phyloP scores from a whole-genome alignment of 2,329 filamentous ascomycete genomes.

The Stylonectria norvegica region DNA sequence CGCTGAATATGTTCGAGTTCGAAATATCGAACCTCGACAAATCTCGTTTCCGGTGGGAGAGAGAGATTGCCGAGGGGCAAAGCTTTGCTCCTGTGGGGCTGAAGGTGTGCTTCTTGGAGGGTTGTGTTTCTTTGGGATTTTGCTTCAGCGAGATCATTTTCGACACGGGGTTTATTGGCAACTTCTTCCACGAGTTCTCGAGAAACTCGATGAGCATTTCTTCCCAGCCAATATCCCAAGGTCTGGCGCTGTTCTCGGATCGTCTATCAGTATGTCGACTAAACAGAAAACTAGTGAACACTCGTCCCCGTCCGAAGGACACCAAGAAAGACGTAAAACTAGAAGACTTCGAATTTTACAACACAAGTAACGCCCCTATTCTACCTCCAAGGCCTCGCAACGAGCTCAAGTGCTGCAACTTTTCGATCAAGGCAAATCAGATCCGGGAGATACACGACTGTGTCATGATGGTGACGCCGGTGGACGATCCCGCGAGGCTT shows the following conservation, averaged over 20 bases:
- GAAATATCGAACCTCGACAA: not conserved
- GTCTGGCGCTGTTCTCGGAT: conserved; percentile 5
- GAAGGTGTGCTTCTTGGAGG: conserved; percentile 4
- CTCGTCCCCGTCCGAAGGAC: conserved; percentile 1
- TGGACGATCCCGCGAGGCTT: not conserved
- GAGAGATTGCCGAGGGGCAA: not conserved
- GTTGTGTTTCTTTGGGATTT: conserved; percentile 17
- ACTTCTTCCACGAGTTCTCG: conserved; percentile 17
- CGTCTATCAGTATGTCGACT: not conserved
- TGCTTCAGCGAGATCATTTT: conserved; percentile 17
- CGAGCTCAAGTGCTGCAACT: conserved; percentile 1
- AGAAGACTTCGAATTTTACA: conserved; percentile 13
- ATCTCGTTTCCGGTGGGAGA: conserved; percentile 5
- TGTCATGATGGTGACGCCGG: not conserved
- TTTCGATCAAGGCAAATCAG: conserved; percentile 1
- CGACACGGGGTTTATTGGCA: conserved; percentile 17
- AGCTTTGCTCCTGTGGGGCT: conserved; percentile 11
- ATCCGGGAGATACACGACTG: not conserved
- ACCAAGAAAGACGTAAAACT: not conserved
- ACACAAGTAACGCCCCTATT: conserved; percentile 8
- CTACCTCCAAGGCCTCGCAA: conserved; percentile 1
- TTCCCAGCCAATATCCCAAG: not conserved
- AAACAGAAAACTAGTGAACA: conserved; percentile 2
- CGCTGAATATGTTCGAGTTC: not conserved
- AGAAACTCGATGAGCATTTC: conserved; percentile 2